Evolutionary conservation across 108 stramenopile genomes (phyloP).

Genomic region (Nitzschia sp.): DNA sequence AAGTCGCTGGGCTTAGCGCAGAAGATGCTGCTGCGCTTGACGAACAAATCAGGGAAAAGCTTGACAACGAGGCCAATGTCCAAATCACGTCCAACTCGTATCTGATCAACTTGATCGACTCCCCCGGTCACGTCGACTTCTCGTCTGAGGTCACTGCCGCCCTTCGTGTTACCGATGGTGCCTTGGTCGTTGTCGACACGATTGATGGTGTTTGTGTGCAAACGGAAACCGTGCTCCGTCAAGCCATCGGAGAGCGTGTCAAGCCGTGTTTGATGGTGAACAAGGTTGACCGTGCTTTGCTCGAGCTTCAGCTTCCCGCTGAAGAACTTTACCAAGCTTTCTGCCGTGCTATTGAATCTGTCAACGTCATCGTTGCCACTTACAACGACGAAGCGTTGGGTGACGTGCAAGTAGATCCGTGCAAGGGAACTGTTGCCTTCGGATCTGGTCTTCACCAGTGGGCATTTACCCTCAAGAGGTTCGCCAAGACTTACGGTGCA

Average conservation of each 20-base stretch:
- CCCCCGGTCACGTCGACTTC: conserved; percentile 99
- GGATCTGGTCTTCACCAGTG: conserved; percentile 99
- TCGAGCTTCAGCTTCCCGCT: conserved; percentile 98
- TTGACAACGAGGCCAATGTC: conserved; percentile 77
- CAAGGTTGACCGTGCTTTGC: conserved; percentile 99
- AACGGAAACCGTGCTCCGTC: conserved; percentile 99
- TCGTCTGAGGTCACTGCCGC: conserved; percentile 99
- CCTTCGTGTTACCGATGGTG: conserved; percentile 99
- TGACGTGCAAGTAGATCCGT: conserved; percentile 97
- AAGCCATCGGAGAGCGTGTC: conserved; percentile 98
- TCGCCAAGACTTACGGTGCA: conserved; percentile 97
- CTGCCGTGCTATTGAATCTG: conserved; percentile 98
- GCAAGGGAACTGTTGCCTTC: conserved; percentile 99
- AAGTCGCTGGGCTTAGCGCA: conserved; percentile 64
- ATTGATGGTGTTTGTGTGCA: conserved; percentile 99
- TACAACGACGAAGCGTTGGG: conserved; percentile 98
- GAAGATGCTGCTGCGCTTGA: conserved; percentile 67
- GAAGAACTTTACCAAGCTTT: conserved; percentile 99
- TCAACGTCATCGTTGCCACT: conserved; percentile 99
- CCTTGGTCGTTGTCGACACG: conserved; percentile 99
- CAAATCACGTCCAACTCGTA: conserved; percentile 95
- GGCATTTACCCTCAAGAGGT: conserved; percentile 99
- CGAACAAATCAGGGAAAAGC: conserved; percentile 57
- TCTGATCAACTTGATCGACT: conserved; percentile 99
- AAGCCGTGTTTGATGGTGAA: conserved; percentile 99